These are phyloP conservation scores for Panaeolus papilionaceus DNA, from an alignment of 768 basidiomycete genomes.

Conservation along the genomic window DNA sequence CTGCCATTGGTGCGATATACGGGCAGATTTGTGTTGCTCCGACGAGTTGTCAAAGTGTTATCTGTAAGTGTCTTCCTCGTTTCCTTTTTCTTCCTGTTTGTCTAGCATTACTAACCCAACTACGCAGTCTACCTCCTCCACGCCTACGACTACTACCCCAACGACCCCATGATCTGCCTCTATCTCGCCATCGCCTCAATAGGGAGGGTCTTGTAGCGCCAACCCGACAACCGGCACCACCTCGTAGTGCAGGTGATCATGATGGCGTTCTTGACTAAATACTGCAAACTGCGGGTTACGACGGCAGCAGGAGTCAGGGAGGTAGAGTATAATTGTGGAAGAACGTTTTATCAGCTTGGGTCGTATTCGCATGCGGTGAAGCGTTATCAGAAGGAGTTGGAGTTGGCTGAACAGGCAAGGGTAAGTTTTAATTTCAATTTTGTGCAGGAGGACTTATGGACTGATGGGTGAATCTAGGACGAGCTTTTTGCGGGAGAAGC, in stretches of 20 bases:
- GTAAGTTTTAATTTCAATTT: conserved; percentile 33
- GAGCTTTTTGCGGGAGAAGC: conserved; percentile 71
- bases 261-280: conserved; percentile 86
- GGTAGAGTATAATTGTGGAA: conserved; percentile 92
- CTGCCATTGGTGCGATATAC: conserved; percentile 74
- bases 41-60: conserved; percentile 88
- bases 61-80: conserved; percentile 64
- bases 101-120: neutral
- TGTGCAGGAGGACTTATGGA: conserved; percentile 1
- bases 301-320: conserved; percentile 61
- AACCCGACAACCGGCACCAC: conserved; percentile 93
- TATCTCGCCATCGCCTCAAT: conserved; percentile 80
- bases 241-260: conserved; percentile 85
- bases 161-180: conserved; percentile 59
- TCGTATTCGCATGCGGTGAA: conserved; percentile 80
- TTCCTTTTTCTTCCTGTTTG: neutral
- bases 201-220: conserved; percentile 93
- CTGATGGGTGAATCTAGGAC: conserved; percentile 35
- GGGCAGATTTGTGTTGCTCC: conserved; percentile 85
- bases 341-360: conserved; percentile 92
- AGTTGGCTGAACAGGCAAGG: conserved; percentile 54
- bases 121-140: conserved; percentile 83
- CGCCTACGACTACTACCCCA: conserved; percentile 66
- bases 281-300: conserved; percentile 66
- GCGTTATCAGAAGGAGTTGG: conserved; percentile 83